These are phyloP conservation scores for Leccinum disarticulatum DNA, from an alignment of 768 basidiomycete genomes.

Conservation along the genomic window DNA sequence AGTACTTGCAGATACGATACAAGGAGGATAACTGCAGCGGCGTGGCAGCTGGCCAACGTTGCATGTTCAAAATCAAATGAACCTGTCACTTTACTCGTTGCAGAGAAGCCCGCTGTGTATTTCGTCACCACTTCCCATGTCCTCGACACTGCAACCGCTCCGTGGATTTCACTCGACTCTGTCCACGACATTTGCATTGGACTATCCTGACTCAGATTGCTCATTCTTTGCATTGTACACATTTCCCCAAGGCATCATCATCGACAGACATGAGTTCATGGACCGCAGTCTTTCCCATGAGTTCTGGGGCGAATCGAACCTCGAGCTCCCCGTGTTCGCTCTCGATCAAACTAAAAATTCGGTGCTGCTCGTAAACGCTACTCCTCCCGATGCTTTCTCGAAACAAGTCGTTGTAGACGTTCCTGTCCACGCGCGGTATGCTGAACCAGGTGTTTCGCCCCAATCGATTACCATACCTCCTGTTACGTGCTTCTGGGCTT, in stretches of 20 bases:
- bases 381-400: slow-evolving; percentile 6
- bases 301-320: slow-evolving; percentile 38
- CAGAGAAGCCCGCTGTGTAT: no score
- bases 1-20: no score
- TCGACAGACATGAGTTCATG: slow-evolving; percentile 45
- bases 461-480: slow-evolving; percentile 24
- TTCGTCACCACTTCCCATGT: slow-evolving; percentile 10
- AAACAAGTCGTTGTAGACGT: slow-evolving; percentile 30
- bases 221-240: slow-evolving; percentile 35
- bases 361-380: slow-evolving; percentile 35
- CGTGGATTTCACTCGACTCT: slow-evolving; percentile 34
- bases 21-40: no score
- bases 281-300: slow-evolving; percentile 34
- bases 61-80: no score
- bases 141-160: slow-evolving; percentile 19
- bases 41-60: no score
- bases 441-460: slow-evolving; percentile 24
- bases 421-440: slow-evolving; percentile 48
- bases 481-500: slow-evolving; percentile 36
- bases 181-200: slow-evolving; percentile 21
- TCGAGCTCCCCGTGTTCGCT: slow-evolving; percentile 44
- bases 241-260: slow-evolving; percentile 41
- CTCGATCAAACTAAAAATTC: slow-evolving; percentile 26
- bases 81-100: no score
- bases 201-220: slow-evolving; percentile 18